phyloP scores from a whole-genome alignment of 345 rosid genomes.

The Excoecaria cochinchinensis region DNA sequence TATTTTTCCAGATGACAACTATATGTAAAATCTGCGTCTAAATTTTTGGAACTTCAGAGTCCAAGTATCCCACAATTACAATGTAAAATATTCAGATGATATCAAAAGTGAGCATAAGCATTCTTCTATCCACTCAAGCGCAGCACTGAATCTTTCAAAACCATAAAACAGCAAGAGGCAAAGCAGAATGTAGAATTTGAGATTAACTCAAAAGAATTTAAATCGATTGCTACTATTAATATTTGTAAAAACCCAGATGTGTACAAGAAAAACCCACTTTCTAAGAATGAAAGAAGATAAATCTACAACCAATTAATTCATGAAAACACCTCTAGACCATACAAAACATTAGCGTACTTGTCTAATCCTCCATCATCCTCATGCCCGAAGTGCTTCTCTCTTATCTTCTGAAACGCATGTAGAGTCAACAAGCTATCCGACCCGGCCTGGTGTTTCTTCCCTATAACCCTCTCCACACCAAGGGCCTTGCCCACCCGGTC shows the following conservation, averaged over 20 bases:
- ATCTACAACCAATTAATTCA: background rate
- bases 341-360: slow-evolving; percentile 72
- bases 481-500: slow-evolving; percentile 61
- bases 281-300: background rate
- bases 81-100: background rate
- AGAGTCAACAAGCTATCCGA: slow-evolving; percentile 87
- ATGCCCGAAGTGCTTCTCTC: slow-evolving; percentile 49
- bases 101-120: background rate
- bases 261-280: background rate
- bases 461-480: slow-evolving; percentile 61
- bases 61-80: background rate
- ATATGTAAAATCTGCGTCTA: background rate
- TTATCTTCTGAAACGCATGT: slow-evolving; percentile 75
- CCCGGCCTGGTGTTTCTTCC: slow-evolving; percentile 91
- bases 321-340: slow-evolving; percentile 46
- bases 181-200: background rate
- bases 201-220: slow-evolving; percentile 1
- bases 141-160: background rate
- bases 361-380: slow-evolving; percentile 52
- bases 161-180: background rate
- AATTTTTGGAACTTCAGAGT: background rate
- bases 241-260: background rate
- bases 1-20: background rate
- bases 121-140: background rate
- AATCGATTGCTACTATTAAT: background rate